A percentile compares a stretch with the other conserved stretches of the same genome.
Conservation (phyloP, 2,329 filamentous ascomycete genomes). For the Tolypocladium nubicola region DNA sequence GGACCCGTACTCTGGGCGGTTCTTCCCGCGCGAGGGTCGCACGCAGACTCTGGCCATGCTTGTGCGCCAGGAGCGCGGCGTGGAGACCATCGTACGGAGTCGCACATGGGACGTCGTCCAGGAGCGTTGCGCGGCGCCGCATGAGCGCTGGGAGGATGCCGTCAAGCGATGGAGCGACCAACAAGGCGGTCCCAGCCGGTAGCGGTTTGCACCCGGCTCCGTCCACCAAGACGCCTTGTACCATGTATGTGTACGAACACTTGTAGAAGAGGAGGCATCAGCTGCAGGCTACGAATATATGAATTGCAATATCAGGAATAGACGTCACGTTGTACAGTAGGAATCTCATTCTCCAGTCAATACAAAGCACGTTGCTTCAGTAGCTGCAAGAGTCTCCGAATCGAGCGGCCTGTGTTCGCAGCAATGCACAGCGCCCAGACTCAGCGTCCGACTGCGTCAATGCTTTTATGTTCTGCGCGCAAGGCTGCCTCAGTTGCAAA, state of each 20-base stretch:
- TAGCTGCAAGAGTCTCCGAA: background rate
- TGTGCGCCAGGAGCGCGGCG: slow-evolving; percentile 62
- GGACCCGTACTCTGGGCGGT: slow-evolving; percentile 82
- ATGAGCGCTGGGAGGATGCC: slow-evolving; percentile 53
- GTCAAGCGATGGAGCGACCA: slow-evolving; percentile 49
- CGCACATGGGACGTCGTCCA: slow-evolving; percentile 73
- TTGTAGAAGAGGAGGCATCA: background rate
- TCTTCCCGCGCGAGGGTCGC: slow-evolving; percentile 67
- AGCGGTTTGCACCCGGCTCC: background rate
- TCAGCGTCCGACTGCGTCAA: no score
- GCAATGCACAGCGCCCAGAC: background rate
- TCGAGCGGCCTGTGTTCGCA: background rate
- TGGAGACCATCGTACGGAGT: slow-evolving; percentile 69
- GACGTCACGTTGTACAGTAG: background rate
- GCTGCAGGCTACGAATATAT: background rate
- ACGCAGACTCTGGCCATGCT: slow-evolving; percentile 69
- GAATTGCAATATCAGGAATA: background rate
- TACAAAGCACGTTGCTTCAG: background rate
- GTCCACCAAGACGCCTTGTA: background rate
- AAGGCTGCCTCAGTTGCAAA: background rate
- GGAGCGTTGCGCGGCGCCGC: slow-evolving; percentile 58
- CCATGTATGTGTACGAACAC: background rate
- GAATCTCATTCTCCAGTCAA: background rate
- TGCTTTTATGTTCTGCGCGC: background rate
- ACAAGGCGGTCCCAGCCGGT: slow-evolving; percentile 8